A percentile compares a stretch with the other conserved stretches of the same genome.
phyloP scores from a whole-genome alignment of 2,329 filamentous ascomycete genomes.

The Fusarium sp. region DNA sequence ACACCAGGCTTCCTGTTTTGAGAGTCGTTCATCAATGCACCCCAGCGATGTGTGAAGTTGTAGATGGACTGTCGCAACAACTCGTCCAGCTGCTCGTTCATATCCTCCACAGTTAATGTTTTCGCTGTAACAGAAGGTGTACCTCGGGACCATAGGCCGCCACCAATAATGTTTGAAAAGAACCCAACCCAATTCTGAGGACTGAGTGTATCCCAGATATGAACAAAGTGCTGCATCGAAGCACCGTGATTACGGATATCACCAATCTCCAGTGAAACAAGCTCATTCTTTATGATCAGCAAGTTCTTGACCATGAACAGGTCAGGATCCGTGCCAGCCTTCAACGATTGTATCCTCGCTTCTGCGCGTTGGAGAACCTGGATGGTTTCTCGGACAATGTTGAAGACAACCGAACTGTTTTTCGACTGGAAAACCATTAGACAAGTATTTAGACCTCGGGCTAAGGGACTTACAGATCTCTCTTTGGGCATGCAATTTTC shows the following conservation, averaged over 20 bases:
- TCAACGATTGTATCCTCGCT: conserved; percentile 72
- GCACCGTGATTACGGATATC: conserved; percentile 65
- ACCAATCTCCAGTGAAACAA: conserved; percentile 94
- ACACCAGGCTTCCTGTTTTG: conserved; percentile 59
- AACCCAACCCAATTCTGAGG: conserved; percentile 69
- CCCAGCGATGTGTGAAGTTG: conserved; percentile 71
- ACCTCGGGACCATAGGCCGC: conserved; percentile 61
- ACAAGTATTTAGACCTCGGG: neutral
- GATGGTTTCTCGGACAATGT: conserved; percentile 90
- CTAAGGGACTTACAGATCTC: conserved; percentile 62
- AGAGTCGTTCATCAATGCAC: conserved; percentile 61
- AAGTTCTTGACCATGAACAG: conserved; percentile 96
- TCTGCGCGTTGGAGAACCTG: conserved; percentile 83
- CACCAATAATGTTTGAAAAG: conserved; percentile 67
- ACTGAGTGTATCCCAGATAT: conserved; percentile 73
- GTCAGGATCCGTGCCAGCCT: conserved; percentile 75
- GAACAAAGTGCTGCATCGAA: conserved; percentile 70
- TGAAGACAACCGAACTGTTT: conserved; percentile 68
- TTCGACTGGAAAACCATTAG: conserved; percentile 47
- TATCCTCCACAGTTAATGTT: conserved; percentile 64
- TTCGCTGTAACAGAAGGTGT: conserved; percentile 52
- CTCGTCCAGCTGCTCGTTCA: conserved; percentile 73
- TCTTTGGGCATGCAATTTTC: conserved; percentile 74
- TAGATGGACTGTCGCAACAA: conserved; percentile 71
- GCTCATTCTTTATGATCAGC: conserved; percentile 93